Conservation (phyloP, 2,329 filamentous ascomycete species). For the Ascochyta pisi region DNA sequence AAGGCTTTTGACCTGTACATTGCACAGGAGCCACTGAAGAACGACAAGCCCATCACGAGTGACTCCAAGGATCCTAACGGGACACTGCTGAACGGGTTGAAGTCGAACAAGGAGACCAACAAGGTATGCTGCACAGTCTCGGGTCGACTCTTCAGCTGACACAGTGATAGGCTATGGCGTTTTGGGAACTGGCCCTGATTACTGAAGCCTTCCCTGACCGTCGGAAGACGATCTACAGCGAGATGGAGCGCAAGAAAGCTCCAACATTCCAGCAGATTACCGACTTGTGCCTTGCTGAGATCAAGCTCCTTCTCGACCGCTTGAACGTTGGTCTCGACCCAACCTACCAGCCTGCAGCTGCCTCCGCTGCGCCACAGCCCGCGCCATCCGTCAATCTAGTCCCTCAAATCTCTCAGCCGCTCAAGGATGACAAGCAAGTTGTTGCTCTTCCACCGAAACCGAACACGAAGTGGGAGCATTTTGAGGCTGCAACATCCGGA, state of each 20-base stretch:
- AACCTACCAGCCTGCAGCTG: slow-evolving; percentile 26
- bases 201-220: slow-evolving; percentile 76
- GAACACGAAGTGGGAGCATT: slow-evolving; percentile 42
- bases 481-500: slow-evolving; percentile 48
- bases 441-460: slow-evolving; percentile 51
- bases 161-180: slow-evolving; percentile 71
- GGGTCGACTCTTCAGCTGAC: slow-evolving; percentile 6
- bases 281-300: slow-evolving; percentile 70
- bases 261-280: slow-evolving; percentile 84
- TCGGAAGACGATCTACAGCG: slow-evolving; percentile 81
- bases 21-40: slow-evolving; percentile 81
- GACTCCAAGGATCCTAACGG: slow-evolving; percentile 92
- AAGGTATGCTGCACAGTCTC: slow-evolving; percentile 59
- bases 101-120: slow-evolving; percentile 79
- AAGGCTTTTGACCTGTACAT: slow-evolving; percentile 81
- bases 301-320: slow-evolving; percentile 71
- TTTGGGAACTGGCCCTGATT: slow-evolving; percentile 89
- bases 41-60: slow-evolving; percentile 79
- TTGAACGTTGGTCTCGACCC: slow-evolving; percentile 61
- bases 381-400: slow-evolving; percentile 53
- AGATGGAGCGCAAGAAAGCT: slow-evolving; percentile 82
- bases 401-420: slow-evolving; percentile 57
- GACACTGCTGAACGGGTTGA: slow-evolving; percentile 82
- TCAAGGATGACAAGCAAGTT: slow-evolving; percentile 56
- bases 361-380: slow-evolving; percentile 23